Conservation (phyloP, 179 eudicot species). For the Nepenthes alata region DNA sequence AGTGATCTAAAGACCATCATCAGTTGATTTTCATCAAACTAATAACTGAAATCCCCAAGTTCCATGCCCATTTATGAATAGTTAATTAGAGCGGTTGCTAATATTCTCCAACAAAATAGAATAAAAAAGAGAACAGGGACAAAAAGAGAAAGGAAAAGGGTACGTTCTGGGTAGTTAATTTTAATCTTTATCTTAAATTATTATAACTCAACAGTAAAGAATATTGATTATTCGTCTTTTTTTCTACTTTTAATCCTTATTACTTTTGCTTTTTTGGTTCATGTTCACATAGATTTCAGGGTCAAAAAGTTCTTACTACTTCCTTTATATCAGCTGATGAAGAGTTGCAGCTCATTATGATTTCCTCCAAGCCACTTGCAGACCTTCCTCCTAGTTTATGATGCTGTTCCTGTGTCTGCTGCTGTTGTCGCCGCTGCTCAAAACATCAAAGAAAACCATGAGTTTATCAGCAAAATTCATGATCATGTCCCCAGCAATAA, state of each 20-base stretch:
- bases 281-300: conserved; percentile 30
- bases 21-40: no score
- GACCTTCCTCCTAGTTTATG: no score
- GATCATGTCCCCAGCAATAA: no score
- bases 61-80: no score
- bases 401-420: no score
- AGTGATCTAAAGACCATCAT: no score
- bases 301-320: conserved; percentile 46
- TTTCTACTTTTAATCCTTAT: conserved; percentile 26
- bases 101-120: conserved; percentile 4
- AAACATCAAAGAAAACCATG: not conserved
- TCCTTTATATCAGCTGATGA: no score
- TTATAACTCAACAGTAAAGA: conserved; percentile 4
- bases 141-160: conserved; percentile 30
- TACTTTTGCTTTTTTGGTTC: conserved; percentile 14
- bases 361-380: no score
- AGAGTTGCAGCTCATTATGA: no score
- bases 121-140: conserved; percentile 21
- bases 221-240: conserved; percentile 13
- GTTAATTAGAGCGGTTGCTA: no score
- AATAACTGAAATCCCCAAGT: no score
- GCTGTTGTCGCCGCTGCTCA: not conserved
- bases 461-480: not conserved
- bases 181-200: conserved; percentile 20
- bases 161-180: conserved; percentile 5